Conservation (phyloP, 768 basidiomycete genomes). For the Termitomyces sp. region DNA sequence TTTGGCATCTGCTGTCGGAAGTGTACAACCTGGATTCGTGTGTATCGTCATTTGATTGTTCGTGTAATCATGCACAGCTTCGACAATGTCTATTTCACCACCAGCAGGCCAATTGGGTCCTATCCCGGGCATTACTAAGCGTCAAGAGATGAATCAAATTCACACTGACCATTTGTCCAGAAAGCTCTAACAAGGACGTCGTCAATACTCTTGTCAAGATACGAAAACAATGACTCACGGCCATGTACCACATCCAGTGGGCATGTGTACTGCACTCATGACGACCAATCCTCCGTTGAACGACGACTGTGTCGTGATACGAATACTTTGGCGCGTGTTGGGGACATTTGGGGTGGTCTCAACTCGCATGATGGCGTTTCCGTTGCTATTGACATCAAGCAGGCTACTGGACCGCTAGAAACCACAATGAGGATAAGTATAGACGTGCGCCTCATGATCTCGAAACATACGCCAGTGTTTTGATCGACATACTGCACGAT, state of each 20-base stretch:
- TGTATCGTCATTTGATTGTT: slow-evolving; percentile 83
- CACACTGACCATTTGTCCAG: slow-evolving; percentile 41
- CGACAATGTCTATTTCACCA: slow-evolving; percentile 84
- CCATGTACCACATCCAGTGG: slow-evolving; percentile 87
- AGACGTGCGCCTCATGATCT: slow-evolving; percentile 1
- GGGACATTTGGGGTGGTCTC: slow-evolving; percentile 76
- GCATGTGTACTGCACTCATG: slow-evolving; percentile 87
- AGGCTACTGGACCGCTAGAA: slow-evolving; percentile 54
- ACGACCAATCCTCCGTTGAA: slow-evolving; percentile 72
- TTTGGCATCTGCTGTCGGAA: slow-evolving; percentile 45
- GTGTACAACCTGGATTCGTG: slow-evolving; percentile 65
- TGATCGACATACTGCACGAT: slow-evolving; percentile 66
- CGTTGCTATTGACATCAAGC: slow-evolving; percentile 59
- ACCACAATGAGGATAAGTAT: slow-evolving; percentile 1
- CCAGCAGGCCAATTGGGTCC: slow-evolving; percentile 63
- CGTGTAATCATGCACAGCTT: slow-evolving; percentile 80
- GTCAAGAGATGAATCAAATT: slow-evolving; percentile 18
- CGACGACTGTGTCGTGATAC: slow-evolving; percentile 61
- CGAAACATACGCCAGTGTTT: slow-evolving; percentile 48
- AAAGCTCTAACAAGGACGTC: slow-evolving; percentile 32
- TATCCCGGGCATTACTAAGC: slow-evolving; percentile 38
- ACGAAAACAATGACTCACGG: slow-evolving; percentile 39
- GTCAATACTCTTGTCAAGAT: not conserved
- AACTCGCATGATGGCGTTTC: slow-evolving; percentile 84
- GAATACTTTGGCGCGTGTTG: slow-evolving; percentile 70